A percentile compares a stretch with the other conserved stretches of the same genome.
These are phyloP conservation scores for Fraxinus cuspidata DNA, from an alignment of 257 asterid genomes.

Conservation along the genomic window DNA sequence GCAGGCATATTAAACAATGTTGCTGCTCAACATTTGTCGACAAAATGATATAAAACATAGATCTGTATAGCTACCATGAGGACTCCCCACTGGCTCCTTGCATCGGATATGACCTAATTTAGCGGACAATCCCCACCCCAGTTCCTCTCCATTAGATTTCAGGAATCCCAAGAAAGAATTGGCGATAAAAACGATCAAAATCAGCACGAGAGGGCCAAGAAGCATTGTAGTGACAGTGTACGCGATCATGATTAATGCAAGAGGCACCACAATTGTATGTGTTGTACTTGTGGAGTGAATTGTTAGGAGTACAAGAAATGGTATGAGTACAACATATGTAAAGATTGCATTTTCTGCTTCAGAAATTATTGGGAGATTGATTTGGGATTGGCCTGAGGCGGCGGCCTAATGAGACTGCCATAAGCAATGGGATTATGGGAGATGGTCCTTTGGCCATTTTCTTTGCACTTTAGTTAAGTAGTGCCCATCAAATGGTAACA, in stretches of 20 bases:
- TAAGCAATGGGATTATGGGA: slow-evolving; percentile 58
- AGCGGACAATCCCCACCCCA: slow-evolving; percentile 47
- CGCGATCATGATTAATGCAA: slow-evolving; percentile 41
- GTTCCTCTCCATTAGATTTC: slow-evolving; percentile 42
- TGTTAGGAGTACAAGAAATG: slow-evolving; percentile 40
- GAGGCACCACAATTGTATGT: slow-evolving; percentile 48
- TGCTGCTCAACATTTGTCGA: background rate
- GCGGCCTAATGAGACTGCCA: slow-evolving; percentile 54
- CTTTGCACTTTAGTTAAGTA: too few relatives aligned
- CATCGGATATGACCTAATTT: slow-evolving; percentile 48
- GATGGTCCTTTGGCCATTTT: slow-evolving; percentile 57
- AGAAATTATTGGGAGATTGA: slow-evolving; percentile 39
- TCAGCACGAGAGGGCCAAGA: slow-evolving; percentile 59
- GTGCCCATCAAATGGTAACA: too few relatives aligned
- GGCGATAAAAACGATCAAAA: slow-evolving; percentile 41
- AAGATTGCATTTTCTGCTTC: slow-evolving; percentile 51
- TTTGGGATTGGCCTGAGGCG: slow-evolving; percentile 46
- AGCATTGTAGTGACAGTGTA: slow-evolving; percentile 61
- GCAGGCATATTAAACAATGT: too few relatives aligned
- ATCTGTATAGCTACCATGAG: slow-evolving; percentile 43
- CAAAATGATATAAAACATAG: background rate
- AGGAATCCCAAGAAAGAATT: slow-evolving; percentile 39
- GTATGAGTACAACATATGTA: slow-evolving; percentile 47
- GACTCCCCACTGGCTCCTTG: slow-evolving; percentile 41
- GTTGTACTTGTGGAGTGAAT: slow-evolving; percentile 36